Evolutionary conservation across 2,329 filamentous ascomycete species (phyloP).

Genomic region (Clonostachys sp.): DNA sequence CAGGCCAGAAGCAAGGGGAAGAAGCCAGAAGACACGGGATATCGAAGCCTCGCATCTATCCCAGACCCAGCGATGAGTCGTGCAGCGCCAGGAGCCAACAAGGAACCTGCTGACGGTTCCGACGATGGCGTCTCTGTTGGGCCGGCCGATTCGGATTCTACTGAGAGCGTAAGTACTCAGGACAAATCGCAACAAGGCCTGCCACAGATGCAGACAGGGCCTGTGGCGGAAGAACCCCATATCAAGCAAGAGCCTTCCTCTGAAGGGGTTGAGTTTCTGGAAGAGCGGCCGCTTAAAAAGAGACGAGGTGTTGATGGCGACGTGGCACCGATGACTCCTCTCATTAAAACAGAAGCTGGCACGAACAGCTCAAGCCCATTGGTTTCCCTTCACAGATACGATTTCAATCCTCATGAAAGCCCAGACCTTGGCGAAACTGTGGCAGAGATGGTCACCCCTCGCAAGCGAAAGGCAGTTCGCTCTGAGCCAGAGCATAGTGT

Average conservation of each 20-base stretch:
- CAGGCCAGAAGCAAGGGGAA: too few relatives aligned
- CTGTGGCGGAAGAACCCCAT: conserved; percentile 4
- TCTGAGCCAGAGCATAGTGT: too few relatives aligned
- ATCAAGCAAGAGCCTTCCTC: conserved; percentile 52
- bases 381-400: conserved; percentile 8
- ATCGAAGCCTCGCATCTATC: too few relatives aligned
- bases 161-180: neutral
- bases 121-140: too few relatives aligned
- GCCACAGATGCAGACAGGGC: conserved; percentile 5
- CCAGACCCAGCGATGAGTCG: too few relatives aligned
- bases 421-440: conserved; percentile 46
- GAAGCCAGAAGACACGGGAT: too few relatives aligned
- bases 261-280: conserved; percentile 45
- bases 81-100: too few relatives aligned
- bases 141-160: too few relatives aligned
- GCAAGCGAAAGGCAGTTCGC: conserved; percentile 15
- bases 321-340: conserved; percentile 5
- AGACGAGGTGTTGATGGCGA: conserved; percentile 26
- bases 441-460: conserved; percentile 24
- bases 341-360: neutral
- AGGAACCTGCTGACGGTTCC: too few relatives aligned
- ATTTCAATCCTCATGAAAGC: conserved; percentile 44
- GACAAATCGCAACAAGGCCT: conserved; percentile 10
- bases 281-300: conserved; percentile 43
- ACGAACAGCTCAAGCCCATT: conserved; percentile 1